phyloP scores from a whole-genome alignment of 2,329 filamentous ascomycete species.

The Aquanectria penicillioides region DNA sequence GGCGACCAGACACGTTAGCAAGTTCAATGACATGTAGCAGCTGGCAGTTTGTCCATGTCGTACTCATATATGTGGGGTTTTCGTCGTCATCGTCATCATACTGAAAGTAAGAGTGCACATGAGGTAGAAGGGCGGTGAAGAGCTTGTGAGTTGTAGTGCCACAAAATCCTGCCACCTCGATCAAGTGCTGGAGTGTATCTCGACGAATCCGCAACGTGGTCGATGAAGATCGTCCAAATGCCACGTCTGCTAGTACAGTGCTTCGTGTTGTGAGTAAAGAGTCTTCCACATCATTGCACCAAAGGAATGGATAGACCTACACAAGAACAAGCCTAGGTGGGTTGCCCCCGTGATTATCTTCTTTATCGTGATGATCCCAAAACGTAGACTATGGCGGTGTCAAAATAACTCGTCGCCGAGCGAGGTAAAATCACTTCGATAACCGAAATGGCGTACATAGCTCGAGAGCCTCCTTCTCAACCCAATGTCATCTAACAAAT shows the following conservation, averaged over 20 bases:
- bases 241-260: background rate
- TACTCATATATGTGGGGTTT: constrained; percentile 11
- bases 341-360: background rate
- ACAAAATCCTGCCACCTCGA: background rate
- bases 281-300: too few species aligned
- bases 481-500: background rate
- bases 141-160: background rate
- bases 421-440: background rate
- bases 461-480: background rate
- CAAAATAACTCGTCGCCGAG: background rate
- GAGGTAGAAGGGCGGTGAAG: background rate
- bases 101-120: background rate
- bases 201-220: background rate
- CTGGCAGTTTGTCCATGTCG: background rate
- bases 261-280: background rate
- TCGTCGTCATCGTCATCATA: constrained; percentile 9
- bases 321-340: background rate
- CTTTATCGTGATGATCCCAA: background rate
- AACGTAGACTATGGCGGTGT: background rate
- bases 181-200: background rate
- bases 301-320: background rate
- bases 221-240: background rate
- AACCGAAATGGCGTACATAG: background rate
- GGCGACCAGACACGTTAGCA: background rate
- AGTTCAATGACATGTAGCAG: background rate